Evolutionary conservation across 164 flowering plant species (phyloP).

Genomic region (Vitis riparia): DNA sequence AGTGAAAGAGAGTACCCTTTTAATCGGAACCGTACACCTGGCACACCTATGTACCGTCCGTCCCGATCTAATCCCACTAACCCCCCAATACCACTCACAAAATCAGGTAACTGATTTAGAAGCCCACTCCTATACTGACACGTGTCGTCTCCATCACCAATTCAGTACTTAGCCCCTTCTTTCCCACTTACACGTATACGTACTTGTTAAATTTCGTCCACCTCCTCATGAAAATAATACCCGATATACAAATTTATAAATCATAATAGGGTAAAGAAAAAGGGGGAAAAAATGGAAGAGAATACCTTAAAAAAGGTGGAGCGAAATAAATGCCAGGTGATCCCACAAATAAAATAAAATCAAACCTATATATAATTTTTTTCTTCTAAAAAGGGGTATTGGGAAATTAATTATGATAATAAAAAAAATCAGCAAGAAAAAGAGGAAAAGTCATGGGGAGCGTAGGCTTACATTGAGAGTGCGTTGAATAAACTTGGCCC

Average conservation of each 20-base stretch:
- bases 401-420: not conserved
- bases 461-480: constrained; percentile 73
- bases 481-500: constrained; percentile 85
- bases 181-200: no score
- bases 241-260: no score
- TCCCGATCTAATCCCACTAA: not conserved
- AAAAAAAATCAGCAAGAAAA: not conserved
- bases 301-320: no score
- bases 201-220: no score
- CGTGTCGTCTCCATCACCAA: constrained; percentile 6
- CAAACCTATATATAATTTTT: no score
- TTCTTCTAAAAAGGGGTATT: not conserved
- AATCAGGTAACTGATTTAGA: not conserved
- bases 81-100: not conserved
- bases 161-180: no score
- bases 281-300: no score
- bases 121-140: constrained; percentile 13
- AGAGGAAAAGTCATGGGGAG: not conserved
- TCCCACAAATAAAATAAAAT: not conserved
- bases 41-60: not conserved
- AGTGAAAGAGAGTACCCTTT: not conserved
- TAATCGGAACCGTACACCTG: constrained; percentile 2
- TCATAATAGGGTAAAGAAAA: no score
- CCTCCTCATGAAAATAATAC: no score
- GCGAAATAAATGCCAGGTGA: no score